Base-by-base conservation (phyloP, 2,329 filamentous ascomycete genomes). In the Ceratocystiopsis brevicomis region DNA sequence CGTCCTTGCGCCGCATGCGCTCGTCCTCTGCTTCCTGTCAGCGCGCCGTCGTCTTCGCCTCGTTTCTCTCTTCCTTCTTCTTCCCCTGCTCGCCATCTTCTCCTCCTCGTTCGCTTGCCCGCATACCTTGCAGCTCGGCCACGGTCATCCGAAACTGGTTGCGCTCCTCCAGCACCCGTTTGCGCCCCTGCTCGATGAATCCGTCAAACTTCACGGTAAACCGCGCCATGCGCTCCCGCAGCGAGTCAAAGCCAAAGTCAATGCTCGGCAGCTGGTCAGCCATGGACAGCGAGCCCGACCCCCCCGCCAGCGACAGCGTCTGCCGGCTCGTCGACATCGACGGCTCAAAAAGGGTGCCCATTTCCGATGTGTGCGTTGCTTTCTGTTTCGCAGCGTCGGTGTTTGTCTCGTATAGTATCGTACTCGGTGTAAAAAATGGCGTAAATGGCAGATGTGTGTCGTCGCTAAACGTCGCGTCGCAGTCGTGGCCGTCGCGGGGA, bases 161-260 rank as follows among this genome's bases (percentile, higher is more conserved):
- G 56, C 86, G 76, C 65, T 96, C 87, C 54, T 95, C 86, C 9
- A 96, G 60, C 0, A 96, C 84, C 43, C 83, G 76, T 60, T 92
- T 92, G 41, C 88, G 73, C 0, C 87, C 86, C 50, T 83, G 78
- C 56, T 94, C 88, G 49, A 98, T 95, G 53, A 95, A 96, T 0
- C 78, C 77, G 57, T 98, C 90, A 53, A 98, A 98, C 53, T 76
- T 81, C 10, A 76, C 71, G 0, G 82, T 95, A 59, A 98, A 98
- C 49, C 82, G 84, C 43, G 79, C 73, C 90, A 98, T 96, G 61
- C 86, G 82, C 55, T 88, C 85, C 61, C 88, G 87, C 56, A 98
- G 64, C 52, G 95, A 85, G 53, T 96, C 87, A 60, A 96, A 96
- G 46, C 86, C 86, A 59, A 98, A 96, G 61, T 94, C 86, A 60